Conservation (phyloP, 2,329 filamentous ascomycete species). For the Hawksworthiomyces lignivorus region DNA sequence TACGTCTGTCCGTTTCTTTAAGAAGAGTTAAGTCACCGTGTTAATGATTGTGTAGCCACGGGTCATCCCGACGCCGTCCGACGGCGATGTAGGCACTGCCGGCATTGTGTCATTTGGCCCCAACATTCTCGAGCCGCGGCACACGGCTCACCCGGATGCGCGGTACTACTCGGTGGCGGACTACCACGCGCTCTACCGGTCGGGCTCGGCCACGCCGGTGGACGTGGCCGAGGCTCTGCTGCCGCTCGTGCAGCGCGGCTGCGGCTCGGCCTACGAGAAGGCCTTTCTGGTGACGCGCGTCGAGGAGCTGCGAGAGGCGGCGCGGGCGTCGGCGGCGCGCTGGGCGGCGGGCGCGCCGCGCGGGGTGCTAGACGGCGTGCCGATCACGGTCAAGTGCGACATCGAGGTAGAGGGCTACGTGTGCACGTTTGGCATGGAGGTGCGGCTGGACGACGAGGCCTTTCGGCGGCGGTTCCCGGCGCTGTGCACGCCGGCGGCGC, state of each 20-base stretch:
- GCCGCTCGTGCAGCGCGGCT: slow-evolving; percentile 58
- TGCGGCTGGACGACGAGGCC: slow-evolving; percentile 20
- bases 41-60: too few species aligned
- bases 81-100: slow-evolving; percentile 16
- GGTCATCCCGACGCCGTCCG: slow-evolving; percentile 21
- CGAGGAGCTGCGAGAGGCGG: slow-evolving; percentile 57
- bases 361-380: slow-evolving; percentile 71
- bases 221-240: slow-evolving; percentile 65
- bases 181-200: slow-evolving; percentile 68
- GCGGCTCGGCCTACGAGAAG: slow-evolving; percentile 50
- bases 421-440: slow-evolving; percentile 55
- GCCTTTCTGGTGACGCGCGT: slow-evolving; percentile 64
- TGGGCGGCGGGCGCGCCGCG: slow-evolving; percentile 60
- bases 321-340: slow-evolving; percentile 63
- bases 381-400: slow-evolving; percentile 79
- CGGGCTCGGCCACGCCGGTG: slow-evolving; percentile 61
- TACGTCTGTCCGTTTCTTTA: not conserved
- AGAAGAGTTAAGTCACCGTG: too few species aligned
- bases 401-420: slow-evolving; percentile 63
- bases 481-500: slow-evolving; percentile 40
- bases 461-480: slow-evolving; percentile 41
- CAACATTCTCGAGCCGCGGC: slow-evolving; percentile 32
- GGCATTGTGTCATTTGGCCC: slow-evolving; percentile 33
- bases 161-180: slow-evolving; percentile 66
- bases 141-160: slow-evolving; percentile 27